Evolutionary conservation across 1,139 yeast species (phyloP), one percentile per base, ranked within the genome.

Genomic region (Diutina sp.): DNA sequence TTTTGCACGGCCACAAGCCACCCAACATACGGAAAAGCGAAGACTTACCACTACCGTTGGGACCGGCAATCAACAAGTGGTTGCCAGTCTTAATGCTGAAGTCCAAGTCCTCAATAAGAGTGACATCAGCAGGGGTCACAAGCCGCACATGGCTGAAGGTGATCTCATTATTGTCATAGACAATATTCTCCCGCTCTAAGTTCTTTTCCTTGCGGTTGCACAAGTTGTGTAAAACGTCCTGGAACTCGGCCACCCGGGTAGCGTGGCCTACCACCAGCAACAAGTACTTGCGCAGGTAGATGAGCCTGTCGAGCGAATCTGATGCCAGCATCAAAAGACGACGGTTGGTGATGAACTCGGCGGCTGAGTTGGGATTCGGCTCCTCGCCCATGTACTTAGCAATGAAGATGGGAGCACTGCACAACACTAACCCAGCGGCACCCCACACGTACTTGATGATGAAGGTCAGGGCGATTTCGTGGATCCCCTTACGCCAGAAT

Each of bases 361-460:
- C 89, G 1, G 90, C 83, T 7, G 82, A 78, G 57, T 79, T 72
- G n/a, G 74, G 70, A 58, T 78, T 84, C 16, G 79, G 75, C 11
- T 72, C 70, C 56, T 73, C 70, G 25, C 79, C 79, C 58, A 76
- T 62, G 61, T 83, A 83, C 58, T 84, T 83, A 59, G 79, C 78
- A 62, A 88, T 82, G 66, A 91, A 91, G 1, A 90, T 89, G 3
- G 97, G 97, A 4, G 93, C 85, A 1, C 96, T 85, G 72, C 97
- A 91, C 56, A 91, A 76, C 0, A 85, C 83, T 60, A 91, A 78
- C 6, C 98, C 97, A 53, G 95, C 89, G 3, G 97, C 97, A 59
- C 98, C 97, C 95, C 97, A 87, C 57, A 90, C 82, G 69, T 91
- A 91, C 68, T 91, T 91, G 59, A 91, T 93, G 60, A 90, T 84